Evolutionary conservation across 495 filamentous ascomycete species (phyloP), one percentile per base, ranked within the genome.

Genomic region (Paragyromitra xinjiangensis): DNA sequence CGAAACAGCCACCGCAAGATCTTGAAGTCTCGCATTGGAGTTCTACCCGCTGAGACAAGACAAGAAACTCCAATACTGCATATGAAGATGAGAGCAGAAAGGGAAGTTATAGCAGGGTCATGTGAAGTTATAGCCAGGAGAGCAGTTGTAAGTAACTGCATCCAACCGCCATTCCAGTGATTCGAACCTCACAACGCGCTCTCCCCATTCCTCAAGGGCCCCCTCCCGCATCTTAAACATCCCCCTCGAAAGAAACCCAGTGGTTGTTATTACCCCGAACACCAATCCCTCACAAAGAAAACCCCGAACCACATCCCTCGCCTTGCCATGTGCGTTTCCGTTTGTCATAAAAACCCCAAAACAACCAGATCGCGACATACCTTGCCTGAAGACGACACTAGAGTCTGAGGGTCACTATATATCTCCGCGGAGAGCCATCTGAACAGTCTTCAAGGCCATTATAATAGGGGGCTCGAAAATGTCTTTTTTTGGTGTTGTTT

Each of bases 311-410:
- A 55, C 34, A 14, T 69, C 39, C 48, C 34, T 22, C 12, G 42
- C 39, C 44, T 29, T 6, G 51, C 63, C 24, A 59, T 39, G 59
- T 40, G 56, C 24, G 26, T 78, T 78, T 63, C 44, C 53, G 51
- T 78, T 78, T 78, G 75, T 78, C 75, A 77, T 77, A 40, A 62
- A 75, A 77, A 75, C 71, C 53, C 69, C 50, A 40, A 64, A 64
- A 48, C 61, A 48, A 48, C 59, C 51, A 19, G 34, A 59, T 59
- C 48, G 40, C 53, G 61, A 59, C 73, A 51, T 45, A 26, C 65
- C 29, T 45, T 29, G 64, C 58, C 51, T 65, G 22, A 48, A 37
- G 26, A 12, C 24, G 2, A 74, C 62, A 59, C 22, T 19, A 45
- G 5, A 65, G 40, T 45, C 19, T 40, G 70, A 55, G 70, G 42